These are phyloP conservation scores for Penicillium alfredii DNA, from an alignment of 495 filamentous ascomycete species.

Conservation along the genomic window DNA sequence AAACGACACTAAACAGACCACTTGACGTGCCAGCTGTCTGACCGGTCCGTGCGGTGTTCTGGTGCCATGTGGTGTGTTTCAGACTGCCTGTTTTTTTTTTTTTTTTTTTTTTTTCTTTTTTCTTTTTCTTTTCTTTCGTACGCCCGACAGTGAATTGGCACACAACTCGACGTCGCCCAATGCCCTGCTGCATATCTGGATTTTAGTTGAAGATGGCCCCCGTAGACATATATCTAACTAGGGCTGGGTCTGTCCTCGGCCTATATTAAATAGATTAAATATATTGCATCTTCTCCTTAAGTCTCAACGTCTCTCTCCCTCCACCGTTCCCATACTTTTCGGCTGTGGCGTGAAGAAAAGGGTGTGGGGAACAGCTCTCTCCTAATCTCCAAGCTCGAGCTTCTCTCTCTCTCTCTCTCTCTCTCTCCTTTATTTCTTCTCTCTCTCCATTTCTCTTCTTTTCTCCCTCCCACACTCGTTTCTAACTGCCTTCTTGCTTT, in stretches of 20 bases:
- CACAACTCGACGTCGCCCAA: no score
- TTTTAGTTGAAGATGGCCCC: no score
- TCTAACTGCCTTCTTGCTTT: background rate
- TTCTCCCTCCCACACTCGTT: background rate
- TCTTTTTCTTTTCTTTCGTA: no score
- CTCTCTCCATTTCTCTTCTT: background rate
- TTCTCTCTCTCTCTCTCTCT: background rate
- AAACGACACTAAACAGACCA: no score
- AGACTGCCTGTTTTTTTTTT: conserved; percentile 4
- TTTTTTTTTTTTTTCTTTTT: background rate
- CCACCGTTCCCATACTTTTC: background rate
- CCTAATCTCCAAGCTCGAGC: no score
- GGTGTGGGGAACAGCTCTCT: background rate
- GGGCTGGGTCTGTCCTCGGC: no score
- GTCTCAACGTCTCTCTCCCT: no score
- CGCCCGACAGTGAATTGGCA: no score
- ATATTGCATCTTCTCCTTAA: no score
- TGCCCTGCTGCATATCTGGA: no score
- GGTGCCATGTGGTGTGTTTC: background rate
- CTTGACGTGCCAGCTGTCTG: conserved; percentile 1
- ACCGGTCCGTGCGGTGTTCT: conserved; percentile 11
- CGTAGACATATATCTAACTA: no score
- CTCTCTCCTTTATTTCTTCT: conserved; percentile 1
- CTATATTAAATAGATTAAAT: no score
- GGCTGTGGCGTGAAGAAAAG: background rate